Evolutionary conservation across 1,284 basidiomycete genomes (phyloP), one percentile per base, ranked within the genome.

Genomic region (Cutaneotrichosporon cutaneum): DNA sequence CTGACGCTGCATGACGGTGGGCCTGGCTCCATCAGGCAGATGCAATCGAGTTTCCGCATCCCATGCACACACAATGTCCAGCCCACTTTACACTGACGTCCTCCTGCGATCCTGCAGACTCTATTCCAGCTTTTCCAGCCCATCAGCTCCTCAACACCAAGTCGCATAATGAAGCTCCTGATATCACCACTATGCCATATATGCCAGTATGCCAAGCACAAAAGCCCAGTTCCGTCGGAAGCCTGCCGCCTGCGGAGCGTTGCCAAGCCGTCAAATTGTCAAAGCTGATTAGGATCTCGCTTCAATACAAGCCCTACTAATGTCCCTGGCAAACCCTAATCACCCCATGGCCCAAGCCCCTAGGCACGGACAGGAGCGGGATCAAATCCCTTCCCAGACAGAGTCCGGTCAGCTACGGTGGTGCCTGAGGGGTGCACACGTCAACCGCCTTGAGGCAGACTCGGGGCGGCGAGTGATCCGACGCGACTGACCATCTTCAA

Each of bases 401-500:
- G 22, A 48, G 22, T 24, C 45, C 45, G 26, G 32, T 30, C 42
- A 36, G 21, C 45, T 57, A 30, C 30, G 32, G 27, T 32, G 45
- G 45, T 42, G 39, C 39, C 39, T 42, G 39, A 42, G 11, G 21
- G 22, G 22, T 54, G 52, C 52, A 54, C 52, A 54, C 52, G 52
- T 54, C 52, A 54, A 54, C 52, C 35, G 22, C n/a, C n/a, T n/a
- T n/a, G n/a, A n/a, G n/a, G n/a, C n/a, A n/a, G n/a, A 30, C 5
- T 30, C 5, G 5, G 30, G 5, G 30, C 5, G 11, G 6, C 6
- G n/a, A 30, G 22, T 22, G 45, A 35, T 22, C 33, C 22, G 54
- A 58, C 60, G 56, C 60, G 60, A 55, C 60, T 58, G 9, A 13
- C 18, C 39, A n/a, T 45, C 33, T n/a, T 35, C 21, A 48, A 47